Evolutionary conservation across 2,329 filamentous ascomycete species (phyloP), one percentile per base, ranked within the genome.

Genomic region (Monosporascus sp.): DNA sequence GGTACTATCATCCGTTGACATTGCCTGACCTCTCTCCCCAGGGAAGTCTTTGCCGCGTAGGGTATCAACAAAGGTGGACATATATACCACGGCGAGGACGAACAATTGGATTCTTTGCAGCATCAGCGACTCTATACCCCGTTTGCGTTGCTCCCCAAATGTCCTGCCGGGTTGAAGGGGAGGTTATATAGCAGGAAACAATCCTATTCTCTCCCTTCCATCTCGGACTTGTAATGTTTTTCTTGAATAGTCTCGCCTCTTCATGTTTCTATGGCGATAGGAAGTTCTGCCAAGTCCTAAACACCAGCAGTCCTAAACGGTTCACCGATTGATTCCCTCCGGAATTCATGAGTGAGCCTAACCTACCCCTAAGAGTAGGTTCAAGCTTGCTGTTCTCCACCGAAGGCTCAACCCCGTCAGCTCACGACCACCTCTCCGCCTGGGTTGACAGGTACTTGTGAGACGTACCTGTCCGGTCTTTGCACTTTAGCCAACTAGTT

Each of bases 51-150:
- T 52, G 58, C 47, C 56, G 43, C 55, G 57, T 63, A 65, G 59
- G 62, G 62, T 62, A 61, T 59, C 57, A 62, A 63, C 47, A 52
- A 49, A 57, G 52, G 52, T 51, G 57, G 54, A 52, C 17, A 27
- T 46, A 46, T 24, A 27, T 5, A 27, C 16, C 16, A 26, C 11
- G 9, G 8, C 19, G n/a, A 17, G 1, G 22, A 22, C 20, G 6
- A 19, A 27, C 43, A 46, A 46, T 31, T 7, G 24, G 24, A 46
- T 46, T 46, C 43, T 11, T 31, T 31, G 31, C 6, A 34, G 31
- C 31, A 34, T 7, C 31, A 34, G 9, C 1, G 31, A 2, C 11
- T 34, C 31, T 34, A 14, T 14, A 14, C 9, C 9, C 4, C 4
- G 31, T 14, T 34, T 34, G 9, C 7, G 26, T 34, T 14, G 9